A percentile compares a stretch with the other conserved stretches of the same genome.
Evolutionary conservation across 306 rosid genomes (phyloP).

Genomic region (Cucurbita ficifolia): DNA sequence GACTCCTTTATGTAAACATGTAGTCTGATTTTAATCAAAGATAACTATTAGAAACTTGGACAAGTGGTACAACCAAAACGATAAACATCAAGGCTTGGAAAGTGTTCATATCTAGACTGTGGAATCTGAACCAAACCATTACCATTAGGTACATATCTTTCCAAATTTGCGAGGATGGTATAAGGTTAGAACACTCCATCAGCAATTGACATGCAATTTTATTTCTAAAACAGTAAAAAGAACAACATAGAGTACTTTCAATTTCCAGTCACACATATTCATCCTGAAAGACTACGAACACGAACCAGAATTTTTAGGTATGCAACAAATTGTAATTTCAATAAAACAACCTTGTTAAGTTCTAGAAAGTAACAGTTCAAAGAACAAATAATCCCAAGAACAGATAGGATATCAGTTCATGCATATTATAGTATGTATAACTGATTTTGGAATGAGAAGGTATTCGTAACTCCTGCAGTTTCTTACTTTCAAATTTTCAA

Average conservation of each 20-base stretch:
- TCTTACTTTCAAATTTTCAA: neutral
- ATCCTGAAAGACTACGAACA: neutral
- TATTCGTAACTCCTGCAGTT: neutral
- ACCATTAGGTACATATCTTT: neutral
- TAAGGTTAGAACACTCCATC: neutral
- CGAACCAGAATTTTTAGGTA: neutral
- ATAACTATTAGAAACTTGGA: neutral
- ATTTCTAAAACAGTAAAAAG: neutral
- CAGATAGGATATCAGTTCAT: neutral
- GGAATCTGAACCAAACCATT: neutral
- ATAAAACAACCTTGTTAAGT: neutral
- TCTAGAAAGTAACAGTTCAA: neutral
- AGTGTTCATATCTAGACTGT: neutral
- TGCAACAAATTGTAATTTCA: neutral
- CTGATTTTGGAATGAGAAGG: neutral
- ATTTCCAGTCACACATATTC: neutral
- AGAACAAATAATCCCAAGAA: neutral
- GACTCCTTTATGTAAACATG: neutral
- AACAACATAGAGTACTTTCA: neutral
- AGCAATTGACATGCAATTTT: neutral
- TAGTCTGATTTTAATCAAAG: neutral
- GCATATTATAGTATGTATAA: neutral
- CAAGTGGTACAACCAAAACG: neutral
- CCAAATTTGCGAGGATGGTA: neutral
- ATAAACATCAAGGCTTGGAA: neutral